Percentiles rank a stretch among this genome's conserved stretches.
phyloP scores from a whole-genome alignment of 495 filamentous ascomycete genomes.

The Daldinia concentrica region DNA sequence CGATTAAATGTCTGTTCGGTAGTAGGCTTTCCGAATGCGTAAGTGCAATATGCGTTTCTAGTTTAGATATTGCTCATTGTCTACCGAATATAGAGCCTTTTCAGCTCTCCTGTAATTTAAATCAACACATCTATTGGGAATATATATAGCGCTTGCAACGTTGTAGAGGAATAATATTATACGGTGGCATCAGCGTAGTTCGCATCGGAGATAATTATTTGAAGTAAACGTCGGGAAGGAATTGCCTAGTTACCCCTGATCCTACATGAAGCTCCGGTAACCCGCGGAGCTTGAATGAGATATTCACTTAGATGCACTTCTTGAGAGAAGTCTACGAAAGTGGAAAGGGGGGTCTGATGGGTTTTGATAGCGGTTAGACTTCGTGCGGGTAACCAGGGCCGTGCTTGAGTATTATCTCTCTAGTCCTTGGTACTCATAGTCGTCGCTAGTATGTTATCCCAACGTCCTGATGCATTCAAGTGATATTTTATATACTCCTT shows the following conservation, averaged over 20 bases:
- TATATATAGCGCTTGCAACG: neutral
- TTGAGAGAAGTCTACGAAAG: neutral
- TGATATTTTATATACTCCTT: neutral
- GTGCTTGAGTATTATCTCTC: neutral
- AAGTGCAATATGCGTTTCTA: neutral
- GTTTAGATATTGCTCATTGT: neutral
- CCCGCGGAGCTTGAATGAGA: neutral
- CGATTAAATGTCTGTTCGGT: neutral
- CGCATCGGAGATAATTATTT: neutral
- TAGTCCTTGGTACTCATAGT: neutral
- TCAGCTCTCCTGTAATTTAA: neutral
- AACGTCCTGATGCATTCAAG: neutral
- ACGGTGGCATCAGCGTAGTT: neutral
- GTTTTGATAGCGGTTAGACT: neutral
- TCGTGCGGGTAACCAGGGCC: neutral
- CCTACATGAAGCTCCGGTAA: neutral
- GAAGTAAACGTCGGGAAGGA: neutral
- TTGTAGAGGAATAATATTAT: neutral
- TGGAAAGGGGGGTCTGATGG: neutral
- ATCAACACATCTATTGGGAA: neutral
- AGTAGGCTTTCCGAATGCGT: neutral
- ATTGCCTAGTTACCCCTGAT: neutral
- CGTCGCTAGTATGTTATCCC: neutral
- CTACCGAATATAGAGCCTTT: neutral
- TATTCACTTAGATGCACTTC: neutral